A percentile compares a stretch with the other conserved stretches of the same genome.
phyloP scores from a whole-genome alignment of 2,329 filamentous ascomycete genomes.

The Penicillium sp. region DNA sequence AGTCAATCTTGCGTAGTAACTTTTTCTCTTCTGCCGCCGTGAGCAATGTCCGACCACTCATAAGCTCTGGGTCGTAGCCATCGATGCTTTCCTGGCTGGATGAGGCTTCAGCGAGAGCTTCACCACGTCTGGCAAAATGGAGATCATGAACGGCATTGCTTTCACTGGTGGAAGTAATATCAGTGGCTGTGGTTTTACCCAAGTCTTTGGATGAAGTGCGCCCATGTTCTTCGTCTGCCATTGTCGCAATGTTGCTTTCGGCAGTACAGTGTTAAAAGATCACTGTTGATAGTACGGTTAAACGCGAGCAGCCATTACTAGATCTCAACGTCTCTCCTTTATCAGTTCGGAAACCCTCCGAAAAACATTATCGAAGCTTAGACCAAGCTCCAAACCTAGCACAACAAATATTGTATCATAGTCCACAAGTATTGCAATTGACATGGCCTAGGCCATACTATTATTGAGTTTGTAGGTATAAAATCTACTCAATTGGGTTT shows the following conservation, averaged over 20 bases:
- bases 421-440: conserved; percentile 12
- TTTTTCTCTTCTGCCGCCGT: conserved; percentile 48
- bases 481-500: accelerated
- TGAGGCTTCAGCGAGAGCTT: conserved; percentile 13
- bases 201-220: not conserved
- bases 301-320: not conserved
- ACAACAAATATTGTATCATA: conserved; percentile 9
- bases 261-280: not conserved
- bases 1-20: conserved; percentile 46
- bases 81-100: conserved; percentile 18
- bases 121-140: conserved; percentile 24
- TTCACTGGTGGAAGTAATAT: not conserved
- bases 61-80: conserved; percentile 35
- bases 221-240: conserved; percentile 1
- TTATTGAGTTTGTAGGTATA: not conserved
- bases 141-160: conserved; percentile 9
- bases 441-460: not conserved
- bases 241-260: not conserved
- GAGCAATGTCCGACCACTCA: conserved; percentile 34
- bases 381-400: not conserved
- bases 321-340: not conserved
- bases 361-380: not conserved
- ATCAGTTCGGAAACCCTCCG: conserved; percentile 6
- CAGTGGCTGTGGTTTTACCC: conserved; percentile 6
- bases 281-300: not conserved